These are phyloP conservation scores for Paramarasmius palmivorus DNA, from an alignment of 1,284 basidiomycete genomes.

Conservation along the genomic window DNA sequence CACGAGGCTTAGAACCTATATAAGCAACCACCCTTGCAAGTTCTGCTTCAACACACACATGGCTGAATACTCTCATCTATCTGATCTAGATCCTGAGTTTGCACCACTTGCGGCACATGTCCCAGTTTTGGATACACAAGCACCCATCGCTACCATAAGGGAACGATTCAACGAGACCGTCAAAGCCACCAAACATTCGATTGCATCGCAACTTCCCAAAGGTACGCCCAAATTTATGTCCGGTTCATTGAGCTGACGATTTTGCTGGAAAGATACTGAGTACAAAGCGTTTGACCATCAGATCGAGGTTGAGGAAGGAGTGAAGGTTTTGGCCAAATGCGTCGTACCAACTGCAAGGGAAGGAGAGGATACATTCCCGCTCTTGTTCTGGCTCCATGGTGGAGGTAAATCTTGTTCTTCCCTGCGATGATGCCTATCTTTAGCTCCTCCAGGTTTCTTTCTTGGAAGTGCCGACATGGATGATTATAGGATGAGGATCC, in stretches of 20 bases:
- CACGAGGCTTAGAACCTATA: too few relatives aligned
- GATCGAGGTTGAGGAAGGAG: conserved; percentile 2
- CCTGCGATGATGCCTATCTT: not conserved
- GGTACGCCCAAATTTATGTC: too few relatives aligned
- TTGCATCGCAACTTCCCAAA: not conserved
- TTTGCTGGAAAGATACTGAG: conserved; percentile 4
- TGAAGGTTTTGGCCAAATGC: not conserved
- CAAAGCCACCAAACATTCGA: too few relatives aligned
- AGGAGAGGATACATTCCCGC: conserved; percentile 8
- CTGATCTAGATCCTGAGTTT: not conserved
- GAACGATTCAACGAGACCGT: not conserved
- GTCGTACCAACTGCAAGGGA: not conserved
- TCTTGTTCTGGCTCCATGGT: conserved; percentile 14
- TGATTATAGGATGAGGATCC: conserved; percentile 11
- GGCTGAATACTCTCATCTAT: not conserved
- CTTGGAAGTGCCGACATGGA: conserved; percentile 10
- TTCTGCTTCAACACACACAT: too few relatives aligned
- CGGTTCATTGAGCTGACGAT: too few relatives aligned
- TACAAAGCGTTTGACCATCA: not conserved
- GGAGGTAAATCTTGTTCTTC: conserved; percentile 7
- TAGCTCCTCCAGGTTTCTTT: conserved; percentile 11
- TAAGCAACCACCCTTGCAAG: too few relatives aligned
- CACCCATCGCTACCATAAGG: not conserved
- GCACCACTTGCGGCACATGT: not conserved
- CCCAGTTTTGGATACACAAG: not conserved